phyloP scores from a whole-genome alignment of 768 basidiomycete species.

The Exsudoporus frostii region DNA sequence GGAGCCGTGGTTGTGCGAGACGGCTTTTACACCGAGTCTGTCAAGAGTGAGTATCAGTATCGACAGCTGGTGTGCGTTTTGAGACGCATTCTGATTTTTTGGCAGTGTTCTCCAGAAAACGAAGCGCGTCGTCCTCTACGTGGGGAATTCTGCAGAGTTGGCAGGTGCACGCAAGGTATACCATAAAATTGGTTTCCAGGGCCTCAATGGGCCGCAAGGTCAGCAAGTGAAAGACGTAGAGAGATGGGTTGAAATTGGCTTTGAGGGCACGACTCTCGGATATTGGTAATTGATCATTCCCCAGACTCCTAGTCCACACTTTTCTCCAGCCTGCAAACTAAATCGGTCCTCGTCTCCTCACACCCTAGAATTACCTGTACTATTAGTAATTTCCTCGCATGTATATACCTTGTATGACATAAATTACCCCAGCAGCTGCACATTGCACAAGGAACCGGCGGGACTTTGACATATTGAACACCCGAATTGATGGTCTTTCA shows the following conservation, averaged over 20 bases:
- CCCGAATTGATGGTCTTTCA: background rate
- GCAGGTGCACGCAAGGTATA: slow-evolving; percentile 20
- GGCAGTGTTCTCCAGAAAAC: slow-evolving; percentile 36
- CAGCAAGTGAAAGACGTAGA: slow-evolving; percentile 15
- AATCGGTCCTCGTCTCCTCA: background rate
- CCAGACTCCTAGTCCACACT: background rate
- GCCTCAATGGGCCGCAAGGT: slow-evolving; percentile 3
- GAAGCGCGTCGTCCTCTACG: slow-evolving; percentile 50
- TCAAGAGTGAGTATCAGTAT: slow-evolving; percentile 45
- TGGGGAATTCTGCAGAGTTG: slow-evolving; percentile 37
- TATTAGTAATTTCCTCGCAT: background rate
- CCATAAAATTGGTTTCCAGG: slow-evolving; percentile 22
- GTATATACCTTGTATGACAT: slow-evolving; percentile 3
- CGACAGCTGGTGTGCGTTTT: background rate
- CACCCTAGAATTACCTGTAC: background rate
- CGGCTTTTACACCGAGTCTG: slow-evolving; percentile 58
- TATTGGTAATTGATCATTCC: slow-evolving; percentile 12
- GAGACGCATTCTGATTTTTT: slow-evolving; percentile 1
- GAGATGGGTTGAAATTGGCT: slow-evolving; percentile 19
- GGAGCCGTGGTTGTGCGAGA: slow-evolving; percentile 56
- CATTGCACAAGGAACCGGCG: background rate
- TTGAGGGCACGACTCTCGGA: slow-evolving; percentile 11
- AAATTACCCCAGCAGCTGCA: background rate
- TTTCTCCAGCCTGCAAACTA: background rate
- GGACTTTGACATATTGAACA: background rate